phyloP scores from a whole-genome alignment of 805 yeast genomes.

The Saccharomycopsis schoenii region DNA sequence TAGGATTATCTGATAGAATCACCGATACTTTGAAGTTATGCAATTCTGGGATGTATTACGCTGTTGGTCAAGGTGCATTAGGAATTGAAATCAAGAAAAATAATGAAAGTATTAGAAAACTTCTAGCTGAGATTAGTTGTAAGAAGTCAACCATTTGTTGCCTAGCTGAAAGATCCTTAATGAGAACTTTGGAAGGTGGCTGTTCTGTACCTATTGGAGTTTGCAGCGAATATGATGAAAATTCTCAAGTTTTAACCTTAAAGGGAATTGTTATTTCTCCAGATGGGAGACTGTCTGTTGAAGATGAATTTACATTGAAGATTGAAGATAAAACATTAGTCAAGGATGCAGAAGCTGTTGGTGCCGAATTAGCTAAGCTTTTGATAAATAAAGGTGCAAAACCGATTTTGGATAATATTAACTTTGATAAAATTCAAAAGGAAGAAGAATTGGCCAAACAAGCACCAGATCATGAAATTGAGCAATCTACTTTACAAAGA shows the following conservation, averaged over 20 bases:
- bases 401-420: conserved; percentile 68
- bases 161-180: conserved; percentile 75
- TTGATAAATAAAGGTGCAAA: conserved; percentile 75
- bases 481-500: conserved; percentile 14
- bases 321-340: conserved; percentile 29
- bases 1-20: conserved; percentile 66
- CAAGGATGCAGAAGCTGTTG: conserved; percentile 60
- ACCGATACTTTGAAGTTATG: conserved; percentile 47
- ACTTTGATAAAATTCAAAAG: conserved; percentile 47
- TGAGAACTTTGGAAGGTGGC: conserved; percentile 91
- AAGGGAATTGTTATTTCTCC: conserved; percentile 74
- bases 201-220: conserved; percentile 98
- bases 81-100: conserved; percentile 80
- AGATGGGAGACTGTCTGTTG: conserved; percentile 67
- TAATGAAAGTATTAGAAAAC: conserved; percentile 47
- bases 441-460: conserved; percentile 18
- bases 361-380: conserved; percentile 55
- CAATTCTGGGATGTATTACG: conserved; percentile 78
- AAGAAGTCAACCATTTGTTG: conserved; percentile 62
- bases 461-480: conserved; percentile 12
- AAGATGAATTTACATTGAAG: conserved; percentile 33
- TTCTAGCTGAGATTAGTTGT: conserved; percentile 60
- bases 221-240: conserved; percentile 41
- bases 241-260: conserved; percentile 37
- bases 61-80: conserved; percentile 98